Evolutionary conservation across 1,139 yeast genomes (phyloP), one percentile per base, ranked within the genome.

Genomic region (Magnusiomyces paraingens): DNA sequence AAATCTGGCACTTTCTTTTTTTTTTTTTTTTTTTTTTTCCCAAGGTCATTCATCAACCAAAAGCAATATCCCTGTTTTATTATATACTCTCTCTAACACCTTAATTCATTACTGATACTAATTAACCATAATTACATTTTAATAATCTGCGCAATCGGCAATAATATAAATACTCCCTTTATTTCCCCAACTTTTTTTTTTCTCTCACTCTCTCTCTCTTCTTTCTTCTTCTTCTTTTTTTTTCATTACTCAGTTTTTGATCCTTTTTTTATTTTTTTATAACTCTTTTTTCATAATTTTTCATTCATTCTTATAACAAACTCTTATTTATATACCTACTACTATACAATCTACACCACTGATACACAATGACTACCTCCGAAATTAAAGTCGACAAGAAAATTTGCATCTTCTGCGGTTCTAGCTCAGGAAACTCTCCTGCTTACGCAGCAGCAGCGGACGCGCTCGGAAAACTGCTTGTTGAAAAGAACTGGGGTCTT

Each of bases 401-500:
- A 18, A 76, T 88, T 17, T 88, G 95, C 70, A 95, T 88, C 32
- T 88, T 86, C 66, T 89, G 96, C 66, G 96, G 96, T 26, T 86
- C 95, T 2, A 80, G 91, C 4, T 78, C 81, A 57, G 96, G 96
- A 15, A 78, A 70, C 52, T 75, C 78, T 54, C 73, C 77, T 2
- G 63, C 66, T 3, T 86, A 70, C 64, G 74, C 83, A 15, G 74
- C 73, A 3, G 74, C 74, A 38, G 94, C 95, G 1, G 64, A 72
- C 18, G 68, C 74, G 36, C 73, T 89, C 47, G 96, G 95, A 20
- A 62, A 73, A 52, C 64, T 76, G 29, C 68, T 89, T 58, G 86
- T 89, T 18, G 64, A 70, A 32, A 74, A 75, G 56, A 75, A 78
- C 55, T 86, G 89, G 83, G 90, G 90, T 2, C 73, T 89, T 50